Conservation (phyloP, 1,284 basidiomycete species). For the Vanrija humicola region DNA sequence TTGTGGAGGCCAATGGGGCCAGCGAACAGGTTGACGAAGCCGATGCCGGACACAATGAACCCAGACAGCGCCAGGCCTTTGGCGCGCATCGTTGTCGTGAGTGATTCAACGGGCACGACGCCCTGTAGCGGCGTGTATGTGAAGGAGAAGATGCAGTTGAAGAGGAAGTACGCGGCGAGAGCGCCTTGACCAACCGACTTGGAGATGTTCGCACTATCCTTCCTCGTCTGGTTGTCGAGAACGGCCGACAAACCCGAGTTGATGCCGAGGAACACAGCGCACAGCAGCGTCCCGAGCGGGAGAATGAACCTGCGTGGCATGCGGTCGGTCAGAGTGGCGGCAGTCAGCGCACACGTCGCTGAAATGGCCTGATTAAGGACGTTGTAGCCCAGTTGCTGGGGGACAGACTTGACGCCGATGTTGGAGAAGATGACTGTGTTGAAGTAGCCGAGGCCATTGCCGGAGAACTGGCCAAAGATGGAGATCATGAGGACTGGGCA, state of each 20-base stretch:
- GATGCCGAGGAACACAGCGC: conserved; percentile 32
- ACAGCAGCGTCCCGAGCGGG: conserved; percentile 33
- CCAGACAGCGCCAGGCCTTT: conserved; percentile 56
- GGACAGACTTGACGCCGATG: conserved; percentile 20
- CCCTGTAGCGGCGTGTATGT: conserved; percentile 51
- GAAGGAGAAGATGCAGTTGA: conserved; percentile 27
- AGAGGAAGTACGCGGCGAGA: conserved; percentile 49
- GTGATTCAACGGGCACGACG: conserved; percentile 57
- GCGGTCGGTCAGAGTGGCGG: conserved; percentile 5
- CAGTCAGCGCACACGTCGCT: conserved; percentile 50
- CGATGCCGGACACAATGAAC: conserved; percentile 54
- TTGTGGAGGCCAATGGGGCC: conserved; percentile 51
- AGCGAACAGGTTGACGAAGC: conserved; percentile 54
- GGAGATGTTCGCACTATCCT: conserved; percentile 3
- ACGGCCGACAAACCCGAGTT: conserved; percentile 33
- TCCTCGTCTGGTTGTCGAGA: conserved; percentile 20
- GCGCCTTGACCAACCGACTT: conserved; percentile 42
- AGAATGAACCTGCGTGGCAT: conserved; percentile 21
- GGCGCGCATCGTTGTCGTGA: conserved; percentile 58
- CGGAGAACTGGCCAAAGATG: conserved; percentile 47
- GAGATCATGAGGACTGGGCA: conserved; percentile 18
- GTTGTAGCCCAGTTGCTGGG: conserved; percentile 52
- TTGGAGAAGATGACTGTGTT: conserved; percentile 36
- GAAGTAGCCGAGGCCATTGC: conserved; percentile 51
- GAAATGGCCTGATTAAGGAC: conserved; percentile 56